Evolutionary conservation across 108 stramenopile genomes (phyloP).

Genomic region (Cyclotella kingstonii): DNA sequence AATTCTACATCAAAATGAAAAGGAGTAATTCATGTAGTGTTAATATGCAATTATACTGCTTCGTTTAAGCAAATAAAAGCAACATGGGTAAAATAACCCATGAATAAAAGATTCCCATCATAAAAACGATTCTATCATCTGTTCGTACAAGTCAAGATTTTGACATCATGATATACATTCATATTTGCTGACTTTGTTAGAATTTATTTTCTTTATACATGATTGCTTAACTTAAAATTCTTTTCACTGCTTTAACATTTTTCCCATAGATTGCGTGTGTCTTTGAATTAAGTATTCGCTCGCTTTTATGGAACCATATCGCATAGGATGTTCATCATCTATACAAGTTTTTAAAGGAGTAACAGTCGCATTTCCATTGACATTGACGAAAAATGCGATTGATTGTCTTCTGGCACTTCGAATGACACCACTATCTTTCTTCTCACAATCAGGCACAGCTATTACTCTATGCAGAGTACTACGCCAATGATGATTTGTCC

Average conservation of each 20-base stretch:
- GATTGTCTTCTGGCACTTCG: slow-evolving; percentile 57
- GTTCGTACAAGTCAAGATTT: too few species aligned
- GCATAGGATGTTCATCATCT: slow-evolving; percentile 16
- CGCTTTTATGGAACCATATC: slow-evolving; percentile 59
- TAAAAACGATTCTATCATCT: too few species aligned
- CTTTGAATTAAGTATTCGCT: slow-evolving; percentile 56
- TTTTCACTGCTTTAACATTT: background rate
- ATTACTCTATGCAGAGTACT: slow-evolving; percentile 83
- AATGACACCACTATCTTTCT: background rate
- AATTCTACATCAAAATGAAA: too few species aligned
- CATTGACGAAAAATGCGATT: slow-evolving; percentile 82
- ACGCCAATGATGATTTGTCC: slow-evolving; percentile 80
- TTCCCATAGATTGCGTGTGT: slow-evolving; percentile 34
- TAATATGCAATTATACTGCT: too few species aligned
- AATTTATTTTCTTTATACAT: too few species aligned
- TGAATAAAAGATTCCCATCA: too few species aligned
- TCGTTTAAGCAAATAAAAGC: too few species aligned
- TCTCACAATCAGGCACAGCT: slow-evolving; percentile 22
- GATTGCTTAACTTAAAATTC: too few species aligned
- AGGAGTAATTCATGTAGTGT: too few species aligned
- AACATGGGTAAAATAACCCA: too few species aligned
- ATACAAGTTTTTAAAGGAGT: slow-evolving; percentile 49
- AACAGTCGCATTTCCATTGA: slow-evolving; percentile 64
- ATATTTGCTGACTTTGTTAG: too few species aligned
- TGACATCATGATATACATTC: too few species aligned